Evolutionary conservation across 225 moss, liverwort and hornwort genomes (phyloP).

Genomic region (Polytrichum commune): DNA sequence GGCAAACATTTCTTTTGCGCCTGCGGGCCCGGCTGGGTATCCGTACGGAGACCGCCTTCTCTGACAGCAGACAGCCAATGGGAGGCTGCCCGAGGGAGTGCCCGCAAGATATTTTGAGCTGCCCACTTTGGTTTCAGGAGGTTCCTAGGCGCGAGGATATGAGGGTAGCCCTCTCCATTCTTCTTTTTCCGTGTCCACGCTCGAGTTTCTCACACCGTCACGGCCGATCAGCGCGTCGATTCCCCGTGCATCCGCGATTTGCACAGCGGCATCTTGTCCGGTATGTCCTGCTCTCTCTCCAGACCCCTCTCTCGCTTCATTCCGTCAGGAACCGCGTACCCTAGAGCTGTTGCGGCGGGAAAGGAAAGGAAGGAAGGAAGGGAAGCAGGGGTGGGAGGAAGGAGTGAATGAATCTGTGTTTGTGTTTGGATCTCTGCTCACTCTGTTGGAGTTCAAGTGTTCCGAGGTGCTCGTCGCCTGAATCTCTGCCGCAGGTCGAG

Average conservation of each 20-base stretch:
- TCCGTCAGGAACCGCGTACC: background rate
- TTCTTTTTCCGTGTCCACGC: background rate
- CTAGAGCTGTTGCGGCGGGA: constrained; percentile 1
- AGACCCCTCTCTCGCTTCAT: background rate
- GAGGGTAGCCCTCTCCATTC: background rate
- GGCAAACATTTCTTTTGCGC: background rate
- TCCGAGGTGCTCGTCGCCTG: background rate
- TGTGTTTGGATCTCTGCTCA: background rate
- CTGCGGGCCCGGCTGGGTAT: background rate
- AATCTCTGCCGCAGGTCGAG: background rate
- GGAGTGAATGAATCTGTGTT: background rate
- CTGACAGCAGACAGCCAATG: background rate
- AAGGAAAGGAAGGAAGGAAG: background rate
- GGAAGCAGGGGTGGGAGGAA: background rate
- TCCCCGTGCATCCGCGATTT: background rate
- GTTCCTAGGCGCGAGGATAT: background rate
- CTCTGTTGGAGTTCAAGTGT: background rate
- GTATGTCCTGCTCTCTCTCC: background rate
- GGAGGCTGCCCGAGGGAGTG: background rate
- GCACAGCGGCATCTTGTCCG: constrained; percentile 6
- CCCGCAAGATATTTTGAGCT: background rate
- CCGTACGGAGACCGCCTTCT: background rate
- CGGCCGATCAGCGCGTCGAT: background rate
- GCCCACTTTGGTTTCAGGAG: background rate
- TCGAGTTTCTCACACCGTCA: background rate